Conservation (phyloP, 2,329 filamentous ascomycete species). For the Chaetomiaceae sp. region DNA sequence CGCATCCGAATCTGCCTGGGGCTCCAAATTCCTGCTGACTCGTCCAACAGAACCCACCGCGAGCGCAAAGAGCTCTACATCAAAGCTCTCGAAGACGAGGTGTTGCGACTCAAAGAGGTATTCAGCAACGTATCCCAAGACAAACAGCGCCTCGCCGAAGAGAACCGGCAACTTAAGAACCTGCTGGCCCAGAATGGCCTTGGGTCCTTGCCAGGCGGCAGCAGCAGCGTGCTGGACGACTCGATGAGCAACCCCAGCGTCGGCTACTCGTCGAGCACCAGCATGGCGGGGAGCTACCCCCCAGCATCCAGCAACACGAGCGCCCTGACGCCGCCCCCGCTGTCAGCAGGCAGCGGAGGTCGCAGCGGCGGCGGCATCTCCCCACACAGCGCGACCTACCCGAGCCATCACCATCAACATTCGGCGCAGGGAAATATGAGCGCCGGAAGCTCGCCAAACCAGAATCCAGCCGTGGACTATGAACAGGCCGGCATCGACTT, state of each 20-base stretch:
- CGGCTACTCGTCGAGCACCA: slow-evolving; percentile 50
- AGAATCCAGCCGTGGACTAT: slow-evolving; percentile 55
- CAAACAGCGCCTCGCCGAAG: slow-evolving; percentile 68
- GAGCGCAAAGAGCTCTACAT: slow-evolving; percentile 97
- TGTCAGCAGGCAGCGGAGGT: slow-evolving; percentile 24
- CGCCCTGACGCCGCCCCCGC: slow-evolving; percentile 45
- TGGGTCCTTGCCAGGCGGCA: slow-evolving; percentile 27
- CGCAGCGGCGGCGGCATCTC: slow-evolving; percentile 22
- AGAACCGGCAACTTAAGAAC: slow-evolving; percentile 70
- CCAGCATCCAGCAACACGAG: slow-evolving; percentile 37
- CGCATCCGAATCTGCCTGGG: too few species aligned
- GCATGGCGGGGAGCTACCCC: slow-evolving; percentile 60
- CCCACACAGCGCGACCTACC: slow-evolving; percentile 28
- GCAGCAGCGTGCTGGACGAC: slow-evolving; percentile 39
- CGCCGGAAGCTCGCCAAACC: slow-evolving; percentile 32
- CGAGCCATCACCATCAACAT: slow-evolving; percentile 28
- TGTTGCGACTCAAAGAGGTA: slow-evolving; percentile 82
- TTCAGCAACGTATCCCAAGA: slow-evolving; percentile 70
- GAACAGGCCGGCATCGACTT: slow-evolving; percentile 85
- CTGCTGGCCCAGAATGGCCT: slow-evolving; percentile 53
- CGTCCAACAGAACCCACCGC: slow-evolving; percentile 73
- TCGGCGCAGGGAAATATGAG: slow-evolving; percentile 20
- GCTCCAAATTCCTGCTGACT: neutral
- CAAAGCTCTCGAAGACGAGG: slow-evolving; percentile 87
- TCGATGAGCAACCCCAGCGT: slow-evolving; percentile 43